Base-by-base conservation (phyloP, 2,329 filamentous ascomycete genomes). In the Aureobasidium sp. region DNA sequence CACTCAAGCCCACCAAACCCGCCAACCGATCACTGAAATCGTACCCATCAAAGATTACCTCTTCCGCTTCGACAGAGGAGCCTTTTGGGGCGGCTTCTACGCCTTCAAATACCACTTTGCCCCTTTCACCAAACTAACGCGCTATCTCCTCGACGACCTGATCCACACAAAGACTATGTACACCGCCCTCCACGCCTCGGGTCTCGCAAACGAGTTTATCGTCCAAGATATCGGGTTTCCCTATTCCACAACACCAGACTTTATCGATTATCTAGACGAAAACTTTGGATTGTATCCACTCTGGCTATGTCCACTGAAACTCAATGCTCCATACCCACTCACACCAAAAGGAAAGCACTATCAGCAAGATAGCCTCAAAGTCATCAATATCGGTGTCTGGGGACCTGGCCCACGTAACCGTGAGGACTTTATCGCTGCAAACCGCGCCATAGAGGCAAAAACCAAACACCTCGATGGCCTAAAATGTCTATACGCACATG, bases 401-500 rank as follows among this genome's bases (percentile, higher is more conserved):
- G 90, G 90, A 11, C 89, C 86, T 73, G 89, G 88, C 8, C 84
- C 87, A 1, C 72, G 77, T 2, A 71, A 82, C 53, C 68, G 75
- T 60, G 73, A 75, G 1, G 79, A 80, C n/a, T 92, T 92, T 69
- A 79, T 92, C 1, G 71, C 75, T 42, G 83, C 84, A 67, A 95
- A 95, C 74, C 82, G 87, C 36, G 80, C 80, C 47, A 79, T 95
- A 22, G 91, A 95, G 76, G 75, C 78, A 22, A 87, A 88, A 70
- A 82, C 92, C 4, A 78, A 78, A 52, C 80, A 84, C 66, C 81
- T 94, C 0, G 86, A 86, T 51, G 91, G 90, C 2, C 84, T 88
- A 78, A 95, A 95, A 77, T 94, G 90, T 88, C 78, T 95, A 14
- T 95, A 96, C 73, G 90, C 90, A 2, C 88, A 93, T 69, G 88